Evolutionary conservation across 2,329 filamentous ascomycete species (phyloP).

Genomic region (Daldinia eschscholtzii): DNA sequence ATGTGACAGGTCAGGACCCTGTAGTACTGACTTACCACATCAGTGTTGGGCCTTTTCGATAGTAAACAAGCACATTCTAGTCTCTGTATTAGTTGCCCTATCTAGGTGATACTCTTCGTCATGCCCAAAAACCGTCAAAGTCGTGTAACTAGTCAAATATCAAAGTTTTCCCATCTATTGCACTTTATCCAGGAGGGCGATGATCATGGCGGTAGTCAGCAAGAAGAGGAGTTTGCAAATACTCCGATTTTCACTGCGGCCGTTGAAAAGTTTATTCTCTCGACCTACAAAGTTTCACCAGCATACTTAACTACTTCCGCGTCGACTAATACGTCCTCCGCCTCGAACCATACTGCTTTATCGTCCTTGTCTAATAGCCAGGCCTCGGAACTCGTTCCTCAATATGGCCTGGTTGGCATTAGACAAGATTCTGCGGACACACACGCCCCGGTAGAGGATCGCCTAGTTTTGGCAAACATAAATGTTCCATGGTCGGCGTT

Average conservation of each 20-base stretch:
- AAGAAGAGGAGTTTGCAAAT: constrained; percentile 10
- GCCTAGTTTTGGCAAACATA: constrained; percentile 60
- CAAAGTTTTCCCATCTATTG: background rate
- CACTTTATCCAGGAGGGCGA: background rate
- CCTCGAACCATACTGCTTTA: background rate
- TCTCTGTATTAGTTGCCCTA: background rate
- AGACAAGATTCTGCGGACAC: constrained; percentile 14
- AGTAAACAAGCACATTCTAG: background rate
- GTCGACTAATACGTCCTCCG: background rate
- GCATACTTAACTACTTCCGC: background rate
- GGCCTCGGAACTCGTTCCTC: constrained; percentile 22
- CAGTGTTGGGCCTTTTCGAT: background rate
- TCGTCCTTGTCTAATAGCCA: background rate
- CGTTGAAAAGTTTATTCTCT: constrained; percentile 4
- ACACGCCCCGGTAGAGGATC: constrained; percentile 29
- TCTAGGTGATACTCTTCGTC: background rate
- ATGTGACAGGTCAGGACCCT: background rate
- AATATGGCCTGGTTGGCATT: constrained; percentile 44
- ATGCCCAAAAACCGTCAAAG: background rate
- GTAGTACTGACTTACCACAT: background rate
- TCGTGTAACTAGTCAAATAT: background rate
- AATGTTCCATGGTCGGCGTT: constrained; percentile 68
- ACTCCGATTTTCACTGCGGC: constrained; percentile 4
- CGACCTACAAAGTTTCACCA: background rate
- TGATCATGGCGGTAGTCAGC: background rate